Base-by-base conservation (phyloP, 179 eudicot genomes). In the Patellifolia procumbens region DNA sequence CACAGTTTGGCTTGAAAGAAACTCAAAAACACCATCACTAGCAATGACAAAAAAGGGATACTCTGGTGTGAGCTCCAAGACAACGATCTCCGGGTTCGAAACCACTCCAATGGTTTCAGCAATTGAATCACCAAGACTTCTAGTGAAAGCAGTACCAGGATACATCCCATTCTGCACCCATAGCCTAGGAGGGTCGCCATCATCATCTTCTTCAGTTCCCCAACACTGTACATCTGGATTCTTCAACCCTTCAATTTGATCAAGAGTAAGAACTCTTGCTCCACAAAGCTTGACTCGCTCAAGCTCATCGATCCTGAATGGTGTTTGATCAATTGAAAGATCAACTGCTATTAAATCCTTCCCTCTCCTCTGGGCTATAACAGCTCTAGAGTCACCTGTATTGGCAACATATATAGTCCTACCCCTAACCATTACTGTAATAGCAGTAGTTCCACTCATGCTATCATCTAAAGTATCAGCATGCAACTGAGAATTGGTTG, bases 381-480 rank as follows among this genome's bases (percentile, higher is more conserved):
- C 86, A 78, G 99, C 99, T 80, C 99, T 90, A 1, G 99, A 95
- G 85, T 95, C 99, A 80, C 99, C 99, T 8, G 95, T 76, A 84
- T 95, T 95, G 46, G 97, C 92, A 75, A 90, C 92, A 78, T 89
- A 92, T 37, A 95, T 70, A 2, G 90, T 93, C 83, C 83, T 85
- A 74, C 94, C 97, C 74, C 99, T 80, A 68, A 93, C 95, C 82
- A 95, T 81, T 42, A 95, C 79, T 29, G 99, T 95, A 81, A 93
- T 82, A n/a, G 99, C 97, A 74, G 99, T 95, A n/a, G 99, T 95
- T 53, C 99, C 99, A 76, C 99, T 95, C 99, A 95, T 95, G 83
- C 93, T 93, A 82, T 95, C 99, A 81, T 95, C 99, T 79, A 95
- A 61, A 72, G 28, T 78, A 76, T 95, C 97, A 75, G 89, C 89